Conservation (phyloP, 352 stramenopile genomes). For the Phytophthora chlamydospora region DNA sequence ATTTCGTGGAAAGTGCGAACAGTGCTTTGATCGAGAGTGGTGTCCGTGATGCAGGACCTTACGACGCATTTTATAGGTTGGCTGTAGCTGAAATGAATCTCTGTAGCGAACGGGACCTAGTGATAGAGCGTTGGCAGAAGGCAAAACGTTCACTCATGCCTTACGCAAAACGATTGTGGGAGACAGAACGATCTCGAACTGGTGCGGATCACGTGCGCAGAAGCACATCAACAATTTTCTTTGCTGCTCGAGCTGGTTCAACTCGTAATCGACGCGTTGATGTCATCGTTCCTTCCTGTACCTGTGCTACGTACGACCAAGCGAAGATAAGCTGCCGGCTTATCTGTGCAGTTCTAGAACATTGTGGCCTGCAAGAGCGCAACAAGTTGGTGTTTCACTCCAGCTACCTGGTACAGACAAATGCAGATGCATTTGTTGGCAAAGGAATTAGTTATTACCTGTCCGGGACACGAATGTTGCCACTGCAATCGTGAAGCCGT, state of each 20-base stretch:
- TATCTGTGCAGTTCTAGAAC: neutral
- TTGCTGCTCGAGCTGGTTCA: neutral
- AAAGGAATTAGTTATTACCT: too few relatives aligned
- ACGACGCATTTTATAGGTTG: neutral
- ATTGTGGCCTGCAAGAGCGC: neutral
- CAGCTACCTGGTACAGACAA: too few relatives aligned
- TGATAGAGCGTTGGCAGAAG: neutral
- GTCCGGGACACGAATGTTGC: too few relatives aligned
- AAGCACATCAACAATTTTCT: neutral
- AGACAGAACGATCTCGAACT: too few relatives aligned
- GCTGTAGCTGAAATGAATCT: neutral
- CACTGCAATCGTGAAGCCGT: too few relatives aligned
- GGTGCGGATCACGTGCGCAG: neutral
- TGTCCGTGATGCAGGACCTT: neutral
- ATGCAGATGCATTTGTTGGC: too few relatives aligned
- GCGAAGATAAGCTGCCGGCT: neutral
- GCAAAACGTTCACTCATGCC: too few relatives aligned
- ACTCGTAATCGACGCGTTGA: neutral
- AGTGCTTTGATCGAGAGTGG: slow-evolving; percentile 3
- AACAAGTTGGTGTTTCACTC: neutral
- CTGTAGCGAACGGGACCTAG: neutral
- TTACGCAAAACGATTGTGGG: too few relatives aligned
- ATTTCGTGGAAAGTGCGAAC: slow-evolving; percentile 6
- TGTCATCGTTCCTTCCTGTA: neutral
- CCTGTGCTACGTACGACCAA: neutral